Conservation (phyloP, 2,329 filamentous ascomycete genomes). For the Penicillium hordei region DNA sequence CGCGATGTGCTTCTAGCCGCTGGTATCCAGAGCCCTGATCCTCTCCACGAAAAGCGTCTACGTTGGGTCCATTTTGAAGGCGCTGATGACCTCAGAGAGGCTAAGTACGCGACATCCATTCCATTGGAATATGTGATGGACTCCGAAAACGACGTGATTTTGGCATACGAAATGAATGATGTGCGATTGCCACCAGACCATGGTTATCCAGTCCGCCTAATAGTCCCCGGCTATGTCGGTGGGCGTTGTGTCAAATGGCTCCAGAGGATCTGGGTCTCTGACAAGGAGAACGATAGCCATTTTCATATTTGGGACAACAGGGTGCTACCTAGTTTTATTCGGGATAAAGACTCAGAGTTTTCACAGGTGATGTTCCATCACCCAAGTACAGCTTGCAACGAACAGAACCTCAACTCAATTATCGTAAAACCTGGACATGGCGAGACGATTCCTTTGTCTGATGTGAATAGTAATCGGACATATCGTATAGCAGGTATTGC, state of each 20-base stretch:
- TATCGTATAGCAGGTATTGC: too few species aligned
- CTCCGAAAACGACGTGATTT: constrained; percentile 58
- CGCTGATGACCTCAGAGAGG: not conserved
- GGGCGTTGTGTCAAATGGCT: constrained; percentile 66
- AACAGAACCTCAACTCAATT: not conserved
- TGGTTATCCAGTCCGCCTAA: constrained; percentile 61
- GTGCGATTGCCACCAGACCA: constrained; percentile 64
- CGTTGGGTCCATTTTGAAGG: not conserved
- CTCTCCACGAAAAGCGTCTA: not conserved
- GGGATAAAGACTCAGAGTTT: not conserved
- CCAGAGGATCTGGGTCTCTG: not conserved
- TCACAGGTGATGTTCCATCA: not conserved
- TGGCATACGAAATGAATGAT: constrained; percentile 72
- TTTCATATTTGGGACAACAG: not conserved
- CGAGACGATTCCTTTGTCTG: too few species aligned
- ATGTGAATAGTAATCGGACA: too few species aligned
- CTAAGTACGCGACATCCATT: not conserved
- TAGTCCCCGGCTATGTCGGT: constrained; percentile 68
- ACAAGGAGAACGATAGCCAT: not conserved
- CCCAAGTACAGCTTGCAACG: not conserved
- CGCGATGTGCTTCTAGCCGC: not conserved
- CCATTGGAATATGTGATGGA: not conserved
- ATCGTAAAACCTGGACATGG: not conserved
- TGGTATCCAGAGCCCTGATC: not conserved
- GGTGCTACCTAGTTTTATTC: not conserved